Conservation (phyloP, 768 basidiomycete genomes). For the Cyclocybe cylindracea region DNA sequence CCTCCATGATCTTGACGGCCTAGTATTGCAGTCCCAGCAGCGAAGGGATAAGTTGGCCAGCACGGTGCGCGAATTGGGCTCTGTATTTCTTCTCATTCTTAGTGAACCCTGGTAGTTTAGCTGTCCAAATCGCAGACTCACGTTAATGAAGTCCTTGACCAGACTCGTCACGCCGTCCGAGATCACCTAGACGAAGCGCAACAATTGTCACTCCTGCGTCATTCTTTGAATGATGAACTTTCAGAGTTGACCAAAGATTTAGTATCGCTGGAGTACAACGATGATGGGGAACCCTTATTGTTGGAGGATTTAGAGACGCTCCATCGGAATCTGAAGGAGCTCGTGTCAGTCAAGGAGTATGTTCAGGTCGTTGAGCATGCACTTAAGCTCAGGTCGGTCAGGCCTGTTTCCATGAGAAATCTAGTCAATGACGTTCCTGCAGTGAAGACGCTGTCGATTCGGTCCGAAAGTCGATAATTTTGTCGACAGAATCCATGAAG, state of each 20-base stretch:
- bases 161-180: slow-evolving; percentile 48
- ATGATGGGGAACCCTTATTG: slow-evolving; percentile 57
- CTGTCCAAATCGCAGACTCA: slow-evolving; percentile 51
- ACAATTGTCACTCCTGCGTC: slow-evolving; percentile 73
- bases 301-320: slow-evolving; percentile 82
- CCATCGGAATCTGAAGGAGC: slow-evolving; percentile 74
- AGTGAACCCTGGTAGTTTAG: slow-evolving; percentile 53
- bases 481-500: slow-evolving; percentile 49
- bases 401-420: neutral
- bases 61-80: slow-evolving; percentile 40
- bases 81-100: slow-evolving; percentile 22
- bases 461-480: slow-evolving; percentile 38
- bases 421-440: slow-evolving; percentile 8
- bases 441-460: slow-evolving; percentile 64
- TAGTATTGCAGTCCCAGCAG: slow-evolving; percentile 43
- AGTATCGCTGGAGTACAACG: slow-evolving; percentile 53
- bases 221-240: slow-evolving; percentile 78
- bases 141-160: slow-evolving; percentile 45
- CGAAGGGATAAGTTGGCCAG: slow-evolving; percentile 40
- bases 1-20: slow-evolving; percentile 46
- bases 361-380: slow-evolving; percentile 72
- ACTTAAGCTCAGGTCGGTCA: slow-evolving; percentile 66
- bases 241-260: slow-evolving; percentile 66
- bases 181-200: slow-evolving; percentile 64
- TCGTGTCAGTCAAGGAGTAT: slow-evolving; percentile 76